These are phyloP conservation scores for Pterocarpus macrocarpus DNA, from an alignment of 306 rosid species.

Conservation along the genomic window DNA sequence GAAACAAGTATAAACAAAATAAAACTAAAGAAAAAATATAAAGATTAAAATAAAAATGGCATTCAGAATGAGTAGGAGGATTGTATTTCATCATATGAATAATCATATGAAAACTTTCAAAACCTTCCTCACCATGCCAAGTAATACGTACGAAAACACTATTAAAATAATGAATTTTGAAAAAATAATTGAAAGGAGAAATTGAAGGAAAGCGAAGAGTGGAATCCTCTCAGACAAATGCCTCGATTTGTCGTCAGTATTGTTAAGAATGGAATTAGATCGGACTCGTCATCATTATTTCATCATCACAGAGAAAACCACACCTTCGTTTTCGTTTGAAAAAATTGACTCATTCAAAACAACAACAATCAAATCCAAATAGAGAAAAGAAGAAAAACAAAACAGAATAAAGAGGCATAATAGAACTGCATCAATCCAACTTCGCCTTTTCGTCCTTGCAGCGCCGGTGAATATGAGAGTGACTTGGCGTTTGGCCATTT, in stretches of 20 bases:
- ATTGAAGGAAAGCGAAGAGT: background rate
- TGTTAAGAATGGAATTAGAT: conserved; percentile 67
- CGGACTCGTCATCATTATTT: conserved; percentile 87
- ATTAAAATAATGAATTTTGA: background rate
- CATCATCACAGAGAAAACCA: conserved; percentile 80
- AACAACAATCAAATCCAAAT: background rate
- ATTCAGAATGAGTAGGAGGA: conserved; percentile 96
- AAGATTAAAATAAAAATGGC: conserved; percentile 25
- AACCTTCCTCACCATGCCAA: conserved; percentile 65
- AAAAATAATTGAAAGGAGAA: background rate
- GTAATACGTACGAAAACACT: background rate
- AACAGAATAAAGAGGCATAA: background rate
- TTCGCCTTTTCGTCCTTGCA: background rate
- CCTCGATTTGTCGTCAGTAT: conserved; percentile 90
- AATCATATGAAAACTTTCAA: conserved; percentile 42
- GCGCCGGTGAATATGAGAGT: background rate
- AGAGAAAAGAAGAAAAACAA: background rate
- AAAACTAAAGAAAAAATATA: fast-evolving
- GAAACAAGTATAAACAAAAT: background rate
- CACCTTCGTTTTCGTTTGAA: background rate
- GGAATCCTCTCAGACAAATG: conserved; percentile 91
- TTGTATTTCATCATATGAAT: conserved; percentile 51
- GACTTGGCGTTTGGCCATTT: background rate
- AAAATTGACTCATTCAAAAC: background rate
- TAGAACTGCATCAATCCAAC: background rate